phyloP scores from a whole-genome alignment of 2,329 filamentous ascomycete species.

The Diaporthe capsici region DNA sequence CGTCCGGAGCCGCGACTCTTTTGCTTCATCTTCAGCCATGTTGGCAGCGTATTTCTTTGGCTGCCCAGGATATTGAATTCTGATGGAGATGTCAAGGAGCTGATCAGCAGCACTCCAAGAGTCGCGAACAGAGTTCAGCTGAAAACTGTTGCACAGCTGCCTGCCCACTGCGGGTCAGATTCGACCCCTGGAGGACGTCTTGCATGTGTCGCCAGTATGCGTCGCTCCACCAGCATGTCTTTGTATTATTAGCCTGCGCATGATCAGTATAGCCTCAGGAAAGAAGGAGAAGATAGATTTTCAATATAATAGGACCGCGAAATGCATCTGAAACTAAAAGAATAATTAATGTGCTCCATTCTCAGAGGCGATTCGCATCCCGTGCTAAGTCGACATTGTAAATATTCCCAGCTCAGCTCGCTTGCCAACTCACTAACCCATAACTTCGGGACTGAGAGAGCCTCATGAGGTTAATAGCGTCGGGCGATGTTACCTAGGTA shows the following conservation, averaged over 20 bases:
- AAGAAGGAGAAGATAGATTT: neutral
- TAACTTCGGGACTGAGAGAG: neutral
- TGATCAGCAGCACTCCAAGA: neutral
- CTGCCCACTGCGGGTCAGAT: neutral
- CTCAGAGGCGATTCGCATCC: no score
- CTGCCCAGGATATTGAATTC: neutral
- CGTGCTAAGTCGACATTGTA: no score
- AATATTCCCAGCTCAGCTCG: neutral
- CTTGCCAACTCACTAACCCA: neutral
- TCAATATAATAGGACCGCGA: no score
- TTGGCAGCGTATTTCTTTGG: neutral
- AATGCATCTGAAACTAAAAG: no score
- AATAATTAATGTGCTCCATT: no score
- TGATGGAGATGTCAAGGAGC: neutral
- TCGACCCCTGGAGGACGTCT: neutral
- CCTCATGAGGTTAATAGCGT: neutral
- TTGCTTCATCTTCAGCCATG: neutral
- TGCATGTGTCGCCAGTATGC: neutral
- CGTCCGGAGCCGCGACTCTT: neutral
- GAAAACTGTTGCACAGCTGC: neutral
- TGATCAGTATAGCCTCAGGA: neutral
- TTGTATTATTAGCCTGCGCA: neutral
- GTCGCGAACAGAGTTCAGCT: neutral
- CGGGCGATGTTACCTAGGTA: conserved; percentile 4
- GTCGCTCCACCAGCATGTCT: neutral